phyloP scores from a whole-genome alignment of 495 filamentous ascomycete genomes.

The Aspergillus affinis region DNA sequence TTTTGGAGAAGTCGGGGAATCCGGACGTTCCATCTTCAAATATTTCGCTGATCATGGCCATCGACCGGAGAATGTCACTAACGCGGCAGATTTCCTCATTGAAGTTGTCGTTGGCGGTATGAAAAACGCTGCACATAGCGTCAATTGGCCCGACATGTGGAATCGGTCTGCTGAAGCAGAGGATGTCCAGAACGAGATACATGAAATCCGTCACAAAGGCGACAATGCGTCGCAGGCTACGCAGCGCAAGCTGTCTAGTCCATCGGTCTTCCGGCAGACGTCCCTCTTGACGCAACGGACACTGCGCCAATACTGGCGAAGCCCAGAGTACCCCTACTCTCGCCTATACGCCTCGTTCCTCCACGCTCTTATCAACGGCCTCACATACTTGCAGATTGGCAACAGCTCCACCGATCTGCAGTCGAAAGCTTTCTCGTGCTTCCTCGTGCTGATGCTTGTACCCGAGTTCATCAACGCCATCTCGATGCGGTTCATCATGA shows the following conservation, averaged over 20 bases:
- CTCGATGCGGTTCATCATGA: slow-evolving; percentile 73
- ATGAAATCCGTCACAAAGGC: slow-evolving; percentile 57
- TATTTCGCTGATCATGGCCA: slow-evolving; percentile 55
- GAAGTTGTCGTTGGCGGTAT: slow-evolving; percentile 79
- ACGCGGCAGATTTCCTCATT: slow-evolving; percentile 87
- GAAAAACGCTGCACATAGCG: slow-evolving; percentile 59
- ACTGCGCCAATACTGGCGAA: slow-evolving; percentile 70
- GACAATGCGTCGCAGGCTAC: slow-evolving; percentile 24
- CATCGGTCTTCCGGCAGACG: slow-evolving; percentile 66
- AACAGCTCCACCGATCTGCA: slow-evolving; percentile 66
- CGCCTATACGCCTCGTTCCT: slow-evolving; percentile 75
- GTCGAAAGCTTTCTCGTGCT: slow-evolving; percentile 78
- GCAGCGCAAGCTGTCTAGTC: slow-evolving; percentile 59
- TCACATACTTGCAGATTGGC: slow-evolving; percentile 71
- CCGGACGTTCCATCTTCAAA: slow-evolving; percentile 43
- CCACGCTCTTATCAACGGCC: slow-evolving; percentile 73
- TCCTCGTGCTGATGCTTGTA: slow-evolving; percentile 74
- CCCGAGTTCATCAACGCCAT: slow-evolving; percentile 76
- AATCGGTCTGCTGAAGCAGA: slow-evolving; percentile 68
- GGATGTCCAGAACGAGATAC: slow-evolving; percentile 63
- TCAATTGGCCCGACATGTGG: slow-evolving; percentile 79
- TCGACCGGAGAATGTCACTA: slow-evolving; percentile 45
- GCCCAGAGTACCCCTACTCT: slow-evolving; percentile 76
- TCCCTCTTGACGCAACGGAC: slow-evolving; percentile 61
- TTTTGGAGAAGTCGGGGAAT: slow-evolving; percentile 66